phyloP scores from a whole-genome alignment of 805 yeast genomes.

The Hemisphaericaspora nanyangensis region DNA sequence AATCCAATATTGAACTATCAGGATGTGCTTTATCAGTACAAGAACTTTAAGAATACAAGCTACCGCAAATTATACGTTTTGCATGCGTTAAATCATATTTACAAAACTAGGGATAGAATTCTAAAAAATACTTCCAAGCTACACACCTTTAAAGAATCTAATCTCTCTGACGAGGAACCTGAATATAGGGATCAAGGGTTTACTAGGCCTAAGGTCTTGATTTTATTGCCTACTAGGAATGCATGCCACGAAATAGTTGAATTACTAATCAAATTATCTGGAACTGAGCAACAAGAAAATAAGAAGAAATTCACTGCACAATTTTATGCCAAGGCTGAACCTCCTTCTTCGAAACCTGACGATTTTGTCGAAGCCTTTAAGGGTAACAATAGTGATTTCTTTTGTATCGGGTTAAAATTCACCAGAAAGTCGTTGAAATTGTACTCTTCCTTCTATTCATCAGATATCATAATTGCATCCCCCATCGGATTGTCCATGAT shows the following conservation, averaged over 20 bases:
- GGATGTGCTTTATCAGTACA: constrained; percentile 63
- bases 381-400: constrained; percentile 90
- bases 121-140: constrained; percentile 69
- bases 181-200: constrained; percentile 92
- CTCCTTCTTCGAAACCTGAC: constrained; percentile 63
- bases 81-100: constrained; percentile 79
- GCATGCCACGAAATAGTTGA: constrained; percentile 67
- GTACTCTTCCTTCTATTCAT: constrained; percentile 76
- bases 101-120: constrained; percentile 82
- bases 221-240: constrained; percentile 81
- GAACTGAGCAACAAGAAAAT: constrained; percentile 75
- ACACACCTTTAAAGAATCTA: constrained; percentile 40
- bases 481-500: constrained; percentile 82
- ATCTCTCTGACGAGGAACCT: constrained; percentile 39
- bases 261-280: constrained; percentile 57
- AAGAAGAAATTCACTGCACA: constrained; percentile 69
- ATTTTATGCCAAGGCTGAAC: constrained; percentile 51
- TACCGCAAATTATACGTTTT: constrained; percentile 62
- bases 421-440: constrained; percentile 84
- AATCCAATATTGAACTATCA: constrained; percentile 69
- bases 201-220: constrained; percentile 84
- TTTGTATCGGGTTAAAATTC: constrained; percentile 85
- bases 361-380: constrained; percentile 77
- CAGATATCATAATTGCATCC: constrained; percentile 86
- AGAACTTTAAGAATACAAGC: constrained; percentile 44